Conservation (phyloP, 140 eudicot species). For the Anethum foeniculum region DNA sequence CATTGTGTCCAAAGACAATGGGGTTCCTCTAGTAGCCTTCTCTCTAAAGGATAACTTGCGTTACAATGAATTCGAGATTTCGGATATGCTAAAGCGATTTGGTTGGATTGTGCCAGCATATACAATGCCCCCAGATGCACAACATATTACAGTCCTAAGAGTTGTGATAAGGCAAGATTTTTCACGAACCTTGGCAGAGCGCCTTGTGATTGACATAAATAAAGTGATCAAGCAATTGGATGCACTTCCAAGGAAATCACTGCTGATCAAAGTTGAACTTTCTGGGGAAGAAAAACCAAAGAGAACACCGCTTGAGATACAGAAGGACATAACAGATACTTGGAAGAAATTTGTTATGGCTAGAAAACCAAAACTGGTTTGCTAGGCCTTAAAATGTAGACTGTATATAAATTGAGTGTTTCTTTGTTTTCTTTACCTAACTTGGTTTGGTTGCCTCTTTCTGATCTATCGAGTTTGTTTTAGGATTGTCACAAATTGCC, state of each 20-base stretch:
- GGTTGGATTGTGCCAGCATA: conserved; percentile 32
- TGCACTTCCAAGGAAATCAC: background rate
- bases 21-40: conserved; percentile 36
- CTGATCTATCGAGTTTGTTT: background rate
- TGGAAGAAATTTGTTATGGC: conserved; percentile 22
- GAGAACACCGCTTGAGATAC: conserved; percentile 17
- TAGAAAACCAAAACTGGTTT: conserved; percentile 12
- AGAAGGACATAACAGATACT: conserved; percentile 17
- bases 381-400: background rate
- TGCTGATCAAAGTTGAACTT: background rate
- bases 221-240: conserved; percentile 7
- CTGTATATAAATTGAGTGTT: background rate
- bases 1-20: conserved; percentile 34
- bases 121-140: conserved; percentile 36
- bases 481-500: background rate
- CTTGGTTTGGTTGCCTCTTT: background rate
- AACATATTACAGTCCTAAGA: conserved; percentile 31
- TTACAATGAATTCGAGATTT: conserved; percentile 30
- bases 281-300: background rate
- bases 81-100: conserved; percentile 29
- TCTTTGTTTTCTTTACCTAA: background rate
- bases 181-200: conserved; percentile 31
- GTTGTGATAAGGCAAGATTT: conserved; percentile 41
- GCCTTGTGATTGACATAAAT: conserved; percentile 30
- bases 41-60: conserved; percentile 27